A percentile compares a stretch with the other conserved stretches of the same genome.
Evolutionary conservation across 768 basidiomycete species (phyloP).

Genomic region (Paxillus rubicundulus): DNA sequence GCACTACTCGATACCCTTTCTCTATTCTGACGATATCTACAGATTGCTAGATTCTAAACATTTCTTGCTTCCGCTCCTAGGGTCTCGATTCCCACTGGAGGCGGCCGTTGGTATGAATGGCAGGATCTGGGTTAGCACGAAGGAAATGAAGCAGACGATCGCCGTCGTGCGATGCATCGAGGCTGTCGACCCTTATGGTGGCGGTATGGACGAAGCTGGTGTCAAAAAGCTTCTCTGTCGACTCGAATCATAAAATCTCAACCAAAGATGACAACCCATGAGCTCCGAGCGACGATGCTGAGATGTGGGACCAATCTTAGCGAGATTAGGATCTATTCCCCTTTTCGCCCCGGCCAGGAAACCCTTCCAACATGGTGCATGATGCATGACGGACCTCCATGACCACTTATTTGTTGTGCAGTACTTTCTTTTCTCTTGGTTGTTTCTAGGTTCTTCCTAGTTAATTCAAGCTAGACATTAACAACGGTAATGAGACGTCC

Average conservation of each 20-base stretch:
- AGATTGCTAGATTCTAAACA: conserved; percentile 81
- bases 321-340: too few relatives aligned
- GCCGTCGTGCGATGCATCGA: conserved; percentile 78
- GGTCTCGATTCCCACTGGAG: conserved; percentile 82
- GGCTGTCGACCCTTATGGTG: conserved; percentile 73
- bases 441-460: too few relatives aligned
- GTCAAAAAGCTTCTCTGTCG: conserved; percentile 52
- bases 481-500: too few relatives aligned
- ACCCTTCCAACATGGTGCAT: too few relatives aligned
- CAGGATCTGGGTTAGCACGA: conserved; percentile 82
- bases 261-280: background rate
- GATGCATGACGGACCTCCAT: background rate
- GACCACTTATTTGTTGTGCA: background rate
- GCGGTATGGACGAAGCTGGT: conserved; percentile 52
- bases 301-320: too few relatives aligned
- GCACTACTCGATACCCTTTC: background rate
- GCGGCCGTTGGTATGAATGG: conserved; percentile 90
- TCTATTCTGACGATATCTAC: conserved; percentile 6
- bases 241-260: conserved; percentile 37
- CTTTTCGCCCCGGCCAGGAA: too few relatives aligned
- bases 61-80: conserved; percentile 79
- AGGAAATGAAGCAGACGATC: conserved; percentile 71
- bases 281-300: too few relatives aligned
- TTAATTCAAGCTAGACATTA: too few relatives aligned
- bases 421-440: too few relatives aligned